Evolutionary conservation across 2,329 filamentous ascomycete species (phyloP), one percentile per base, ranked within the genome.

Genomic region (Arthrobotrys entomopaga): DNA sequence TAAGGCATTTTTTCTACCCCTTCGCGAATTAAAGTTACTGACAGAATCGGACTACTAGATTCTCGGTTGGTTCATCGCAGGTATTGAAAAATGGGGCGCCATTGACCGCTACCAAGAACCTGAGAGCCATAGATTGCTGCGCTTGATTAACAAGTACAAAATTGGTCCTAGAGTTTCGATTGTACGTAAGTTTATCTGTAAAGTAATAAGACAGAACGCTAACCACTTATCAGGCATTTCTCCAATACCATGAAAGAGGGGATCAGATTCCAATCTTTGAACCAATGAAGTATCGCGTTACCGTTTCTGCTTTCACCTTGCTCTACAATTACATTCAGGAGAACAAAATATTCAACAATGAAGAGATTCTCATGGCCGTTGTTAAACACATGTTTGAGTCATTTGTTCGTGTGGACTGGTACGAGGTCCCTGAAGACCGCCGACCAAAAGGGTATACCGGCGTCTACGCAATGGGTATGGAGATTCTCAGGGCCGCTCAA

Each of bases 31-130:
- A 22, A 40, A 10, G 7, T 20, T 58, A 19, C 10, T 20, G 2
- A 50, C 10, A 50, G 8, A 50, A 1, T 38, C n/a, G 11, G 29
- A 16, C 19, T 34, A 5, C 19, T 8, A 73, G 69, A 46, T 73
- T n/a, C 61, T 73, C 50, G 56, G 49, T 52, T 73, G 69, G 69
- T 73, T 73, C 29, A 49, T 66, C 8, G 20, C 22, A 29, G 69
- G 69, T 7, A 46, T 73, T 20, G 61, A 73, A n/a, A 73, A 43
- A 24, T 56, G 65, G 16, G 69, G 61, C 2, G 46, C 43, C 5
- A 63, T 73, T n/a, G 34, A 57, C 24, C 69, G 56, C 13, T 49
- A 66, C n/a, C 38, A 56, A 7, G 69, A 73, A 1, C 54, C 53
- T 15, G 24, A 56, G 5, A 57, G 58, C 11, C 69, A 73, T 46